Conservation (phyloP, 2,329 filamentous ascomycete species). For the Stachybotrys echinatus region DNA sequence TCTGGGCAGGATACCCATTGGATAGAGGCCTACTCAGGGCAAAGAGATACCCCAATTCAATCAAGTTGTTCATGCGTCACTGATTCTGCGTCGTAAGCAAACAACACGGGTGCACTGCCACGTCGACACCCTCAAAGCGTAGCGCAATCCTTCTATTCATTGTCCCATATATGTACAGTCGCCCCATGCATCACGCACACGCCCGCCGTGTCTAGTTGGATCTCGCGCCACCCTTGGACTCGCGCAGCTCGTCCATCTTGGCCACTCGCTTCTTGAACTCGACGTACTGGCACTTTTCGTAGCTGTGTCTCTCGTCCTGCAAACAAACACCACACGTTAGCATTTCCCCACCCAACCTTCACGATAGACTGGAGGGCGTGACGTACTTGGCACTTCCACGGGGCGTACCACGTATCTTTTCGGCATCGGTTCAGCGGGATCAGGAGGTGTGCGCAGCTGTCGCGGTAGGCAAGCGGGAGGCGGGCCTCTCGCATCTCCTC, state of each 20-base stretch:
- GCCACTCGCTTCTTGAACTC: conserved; percentile 98
- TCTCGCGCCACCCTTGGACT: conserved; percentile 74
- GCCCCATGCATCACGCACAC: not conserved
- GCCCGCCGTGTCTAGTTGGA: conserved; percentile 60
- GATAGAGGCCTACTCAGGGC: too few species aligned
- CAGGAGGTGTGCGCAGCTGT: conserved; percentile 90
- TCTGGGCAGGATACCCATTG: too few species aligned
- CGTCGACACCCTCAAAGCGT: not conserved
- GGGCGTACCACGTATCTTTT: conserved; percentile 84
- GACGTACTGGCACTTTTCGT: conserved; percentile 98
- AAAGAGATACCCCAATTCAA: too few species aligned
- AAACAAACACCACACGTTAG: not conserved
- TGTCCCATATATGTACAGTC: conserved; percentile 1
- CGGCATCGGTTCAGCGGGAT: conserved; percentile 97
- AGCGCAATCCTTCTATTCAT: not conserved
- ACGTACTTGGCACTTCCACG: conserved; percentile 95
- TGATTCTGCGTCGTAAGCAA: too few species aligned
- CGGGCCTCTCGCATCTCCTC: conserved; percentile 91
- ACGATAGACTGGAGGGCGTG: not conserved
- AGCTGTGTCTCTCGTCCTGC: conserved; percentile 91
- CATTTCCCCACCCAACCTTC: not conserved
- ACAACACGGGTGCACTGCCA: not conserved
- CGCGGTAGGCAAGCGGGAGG: conserved; percentile 85
- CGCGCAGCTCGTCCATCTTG: conserved; percentile 96
- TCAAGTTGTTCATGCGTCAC: too few species aligned